phyloP scores from a whole-genome alignment of 2,329 filamentous ascomycete species.

The Colletotrichum chrysophilum region DNA sequence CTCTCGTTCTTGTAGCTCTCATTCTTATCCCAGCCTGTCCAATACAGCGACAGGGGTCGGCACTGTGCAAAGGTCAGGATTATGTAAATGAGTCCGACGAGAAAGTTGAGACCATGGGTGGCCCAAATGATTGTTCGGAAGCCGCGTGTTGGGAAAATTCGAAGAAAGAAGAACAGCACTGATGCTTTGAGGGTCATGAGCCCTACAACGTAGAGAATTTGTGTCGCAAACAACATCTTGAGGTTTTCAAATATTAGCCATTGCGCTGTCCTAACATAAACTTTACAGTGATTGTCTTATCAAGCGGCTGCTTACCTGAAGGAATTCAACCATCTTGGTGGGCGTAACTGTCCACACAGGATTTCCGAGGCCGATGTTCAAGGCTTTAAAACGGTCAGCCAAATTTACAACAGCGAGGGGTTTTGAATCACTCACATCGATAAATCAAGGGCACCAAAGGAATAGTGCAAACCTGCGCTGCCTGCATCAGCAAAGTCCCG shows the following conservation, averaged over 20 bases:
- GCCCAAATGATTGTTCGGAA: background rate
- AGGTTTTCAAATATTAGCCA: background rate
- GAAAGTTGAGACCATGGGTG: background rate
- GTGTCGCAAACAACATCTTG: background rate
- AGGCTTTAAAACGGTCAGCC: background rate
- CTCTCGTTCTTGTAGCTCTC: background rate
- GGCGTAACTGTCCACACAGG: background rate
- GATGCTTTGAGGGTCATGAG: conserved; percentile 30
- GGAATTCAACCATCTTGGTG: background rate
- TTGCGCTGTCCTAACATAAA: accelerated
- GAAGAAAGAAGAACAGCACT: conserved; percentile 35
- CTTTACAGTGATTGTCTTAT: background rate
- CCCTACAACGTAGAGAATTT: background rate
- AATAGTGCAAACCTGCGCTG: background rate
- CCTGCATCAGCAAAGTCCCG: background rate
- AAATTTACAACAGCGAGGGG: accelerated
- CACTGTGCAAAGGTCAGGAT: background rate
- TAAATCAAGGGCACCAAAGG: background rate
- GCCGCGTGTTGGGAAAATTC: conserved; percentile 30
- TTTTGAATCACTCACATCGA: background rate
- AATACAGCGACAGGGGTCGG: background rate
- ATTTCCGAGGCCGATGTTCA: background rate
- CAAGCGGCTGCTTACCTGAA: background rate
- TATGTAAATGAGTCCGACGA: background rate
- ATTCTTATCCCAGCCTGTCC: background rate